Evolutionary conservation across 1,284 basidiomycete species (phyloP).

Genomic region (Tranzscheliella williamsii): DNA sequence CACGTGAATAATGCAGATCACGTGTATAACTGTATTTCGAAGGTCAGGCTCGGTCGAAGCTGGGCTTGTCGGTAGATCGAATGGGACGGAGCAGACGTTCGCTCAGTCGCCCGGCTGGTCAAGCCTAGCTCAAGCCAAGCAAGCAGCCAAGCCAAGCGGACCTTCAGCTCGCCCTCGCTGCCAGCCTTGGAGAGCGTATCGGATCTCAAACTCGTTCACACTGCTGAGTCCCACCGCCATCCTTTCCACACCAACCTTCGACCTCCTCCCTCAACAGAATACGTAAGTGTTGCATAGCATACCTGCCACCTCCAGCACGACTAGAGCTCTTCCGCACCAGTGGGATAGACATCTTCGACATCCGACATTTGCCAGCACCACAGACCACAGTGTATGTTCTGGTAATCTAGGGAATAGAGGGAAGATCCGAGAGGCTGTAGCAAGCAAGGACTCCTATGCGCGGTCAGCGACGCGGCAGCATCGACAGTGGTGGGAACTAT

Average conservation of each 20-base stretch:
- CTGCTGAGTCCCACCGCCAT: slow-evolving; percentile 11
- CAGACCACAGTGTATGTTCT: too few species aligned
- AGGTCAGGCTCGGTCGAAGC: background rate
- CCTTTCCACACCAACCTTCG: slow-evolving; percentile 31
- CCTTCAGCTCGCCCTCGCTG: background rate
- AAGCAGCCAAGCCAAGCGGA: background rate
- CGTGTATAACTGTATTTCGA: slow-evolving; percentile 10
- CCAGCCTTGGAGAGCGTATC: too few species aligned
- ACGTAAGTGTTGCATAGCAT: slow-evolving; percentile 25
- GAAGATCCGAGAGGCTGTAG: too few species aligned
- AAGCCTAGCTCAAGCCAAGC: background rate
- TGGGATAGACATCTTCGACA: too few species aligned
- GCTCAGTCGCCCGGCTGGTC: background rate
- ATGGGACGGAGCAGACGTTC: background rate
- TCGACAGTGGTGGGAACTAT: too few species aligned
- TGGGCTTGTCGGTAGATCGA: background rate
- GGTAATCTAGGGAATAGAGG: too few species aligned
- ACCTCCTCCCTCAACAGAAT: slow-evolving; percentile 31
- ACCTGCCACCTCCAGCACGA: slow-evolving; percentile 19
- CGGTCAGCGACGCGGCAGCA: too few species aligned
- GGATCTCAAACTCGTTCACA: too few species aligned
- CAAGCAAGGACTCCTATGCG: too few species aligned
- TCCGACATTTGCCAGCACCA: too few species aligned
- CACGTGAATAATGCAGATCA: background rate
- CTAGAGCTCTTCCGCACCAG: too few species aligned